Conservation (phyloP, 23 red algal species). For the Porphyridium purpureum region DNA sequence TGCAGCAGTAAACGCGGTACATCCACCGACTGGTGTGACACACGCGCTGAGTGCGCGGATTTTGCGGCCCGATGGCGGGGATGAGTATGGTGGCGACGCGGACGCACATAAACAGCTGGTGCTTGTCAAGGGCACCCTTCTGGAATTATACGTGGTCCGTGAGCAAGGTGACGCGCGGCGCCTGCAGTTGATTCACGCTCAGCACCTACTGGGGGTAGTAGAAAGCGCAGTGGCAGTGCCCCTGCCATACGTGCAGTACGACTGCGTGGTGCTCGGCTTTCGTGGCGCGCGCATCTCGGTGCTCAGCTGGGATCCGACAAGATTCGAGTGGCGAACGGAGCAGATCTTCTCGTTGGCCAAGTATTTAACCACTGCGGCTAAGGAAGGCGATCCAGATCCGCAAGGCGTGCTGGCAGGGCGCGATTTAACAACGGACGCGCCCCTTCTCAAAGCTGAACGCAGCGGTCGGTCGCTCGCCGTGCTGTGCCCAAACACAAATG, state of each 20-base stretch:
- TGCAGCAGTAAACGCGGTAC: no score
- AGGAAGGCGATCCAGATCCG: conserved; percentile 1
- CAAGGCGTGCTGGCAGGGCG: not conserved
- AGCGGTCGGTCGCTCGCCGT: not conserved
- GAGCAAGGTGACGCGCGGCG: conserved; percentile 16
- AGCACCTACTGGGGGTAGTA: conserved; percentile 19
- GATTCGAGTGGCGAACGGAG: conserved; percentile 18
- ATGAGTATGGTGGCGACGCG: no score
- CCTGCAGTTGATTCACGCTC: conserved; percentile 10
- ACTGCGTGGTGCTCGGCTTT: not conserved
- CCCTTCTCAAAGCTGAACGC: conserved; percentile 6
- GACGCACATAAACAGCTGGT: no score
- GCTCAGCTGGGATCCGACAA: conserved; percentile 22
- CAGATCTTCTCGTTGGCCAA: conserved; percentile 22
- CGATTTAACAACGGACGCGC: not conserved
- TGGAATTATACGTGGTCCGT: conserved; percentile 47
- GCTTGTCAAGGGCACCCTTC: conserved; percentile 24
- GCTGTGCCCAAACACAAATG: not conserved
- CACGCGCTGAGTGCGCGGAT: no score
- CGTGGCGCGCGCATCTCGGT: not conserved
- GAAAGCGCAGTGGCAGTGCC: conserved; percentile 13
- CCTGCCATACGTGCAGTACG: not conserved
- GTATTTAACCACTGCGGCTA: conserved; percentile 12
- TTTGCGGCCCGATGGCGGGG: no score
- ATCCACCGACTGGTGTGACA: no score